Evolutionary conservation across 2,329 filamentous ascomycete species (phyloP), one percentile per base, ranked within the genome.

Genomic region (Ceratocystis cacaofunesta): DNA sequence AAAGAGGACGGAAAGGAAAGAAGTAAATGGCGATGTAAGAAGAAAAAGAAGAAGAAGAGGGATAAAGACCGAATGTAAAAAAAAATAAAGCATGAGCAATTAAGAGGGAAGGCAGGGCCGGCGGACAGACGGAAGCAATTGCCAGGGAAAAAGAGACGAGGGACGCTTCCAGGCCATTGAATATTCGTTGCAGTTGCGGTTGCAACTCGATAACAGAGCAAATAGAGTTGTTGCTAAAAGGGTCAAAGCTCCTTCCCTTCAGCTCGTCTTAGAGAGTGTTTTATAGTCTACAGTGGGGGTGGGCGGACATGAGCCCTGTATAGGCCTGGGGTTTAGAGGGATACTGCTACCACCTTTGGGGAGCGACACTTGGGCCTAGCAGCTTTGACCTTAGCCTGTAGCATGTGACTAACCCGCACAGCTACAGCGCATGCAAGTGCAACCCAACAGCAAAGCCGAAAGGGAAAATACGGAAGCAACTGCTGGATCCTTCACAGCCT

Each of bases 21-120:
- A 66, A 69, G 67, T 46, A 69, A 70, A 46, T 32, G 19, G 70
- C 19, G 36, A 43, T n/a, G 61, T 19, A 12, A 22, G 12, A 44
- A 44, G 55, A 30, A 58, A 41, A 50, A 48, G 28, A 50, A 64
- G 55, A 46, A 44, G 41, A 22, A 48, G 41, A 55, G 28, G 25
- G 68, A 55, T 32, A 8, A 61, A 66, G 63, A 61, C 25, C 12
- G 25, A 5, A 36, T 22, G 1, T 17, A 61, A 12, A 65, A 61
- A 65, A 61, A 28, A 61, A 57, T 25, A 15, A 55, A 46, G 22
- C 36, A 52, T 50, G n/a, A 4, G 36, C 50, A 30, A 65, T 62
- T 25, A 15, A 61, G 19, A 65, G 36, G 28, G 28, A 61, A 43
- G 43, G 46, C 36, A 62, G n/a, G 36, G 36, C 12, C 36, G 36